Evolutionary conservation across 768 basidiomycete genomes (phyloP), one percentile per base, ranked within the genome.

Genomic region (Termitomyces sp.): DNA sequence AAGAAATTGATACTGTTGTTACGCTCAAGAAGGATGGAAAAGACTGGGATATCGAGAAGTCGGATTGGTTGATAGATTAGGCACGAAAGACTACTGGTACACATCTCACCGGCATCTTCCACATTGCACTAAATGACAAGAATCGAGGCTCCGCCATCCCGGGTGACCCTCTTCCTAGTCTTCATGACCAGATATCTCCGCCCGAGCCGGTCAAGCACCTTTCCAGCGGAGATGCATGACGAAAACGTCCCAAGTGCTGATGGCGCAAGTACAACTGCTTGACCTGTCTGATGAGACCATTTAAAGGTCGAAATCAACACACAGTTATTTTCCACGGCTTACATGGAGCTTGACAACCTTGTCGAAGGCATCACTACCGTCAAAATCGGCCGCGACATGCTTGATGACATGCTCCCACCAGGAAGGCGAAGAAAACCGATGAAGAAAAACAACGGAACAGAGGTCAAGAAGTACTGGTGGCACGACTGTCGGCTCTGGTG

Each of bases 331-430:
- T 26, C 24, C 3, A 39, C 70, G 4, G 48, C 54, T 63, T 57
- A 88, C 88, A 78, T 86, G 77, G 2, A 90, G 73, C 53, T 66
- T 80, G 15, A 87, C 87, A 10, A 90, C 81, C 51, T 80, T 76
- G 58, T 88, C 83, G 58, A 90, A 89, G 0, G 81, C 85, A 37
- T 86, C 83, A 0, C 74, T 77, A 6, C 73, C 70, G 0, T 80
- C 78, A 55, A 88, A 77, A 59, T 87, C 80, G 0, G 85, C 83
- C 0, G 85, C 82, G 4, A 90, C 85, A 62, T 89, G 87, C 20
- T 84, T 80, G 1, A 79, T 73, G 0, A 90, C 65, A 61, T 90
- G 86, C 0, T 83, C 77, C 83, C 86, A 87, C 88, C 88, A 90
- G 2, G 84, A 76, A 0, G 86, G 85, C 0, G 89, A 90, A 0